These are phyloP conservation scores for Allium fistulosum DNA, from an alignment of 106 monocot genomes.

Conservation along the genomic window DNA sequence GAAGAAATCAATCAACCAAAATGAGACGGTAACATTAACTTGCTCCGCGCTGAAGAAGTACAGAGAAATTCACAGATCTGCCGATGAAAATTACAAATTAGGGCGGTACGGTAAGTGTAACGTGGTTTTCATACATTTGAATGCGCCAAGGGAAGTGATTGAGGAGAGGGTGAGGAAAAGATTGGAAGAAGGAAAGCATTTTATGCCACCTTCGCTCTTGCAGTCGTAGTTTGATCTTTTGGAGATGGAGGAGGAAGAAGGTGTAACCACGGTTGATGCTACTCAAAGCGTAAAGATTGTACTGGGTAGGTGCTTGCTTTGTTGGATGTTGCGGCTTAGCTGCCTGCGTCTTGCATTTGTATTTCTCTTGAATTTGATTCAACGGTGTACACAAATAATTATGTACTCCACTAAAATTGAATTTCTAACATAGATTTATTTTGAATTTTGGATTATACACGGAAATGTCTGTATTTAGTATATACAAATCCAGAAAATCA, in stretches of 20 bases:
- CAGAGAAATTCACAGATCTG: constrained; percentile 66
- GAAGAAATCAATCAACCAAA: constrained; percentile 10
- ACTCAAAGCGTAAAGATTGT: constrained; percentile 21
- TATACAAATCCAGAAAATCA: too few species aligned
- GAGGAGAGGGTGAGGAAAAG: constrained; percentile 54
- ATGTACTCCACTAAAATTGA: too few species aligned
- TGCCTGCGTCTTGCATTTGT: neutral
- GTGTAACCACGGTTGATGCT: constrained; percentile 38
- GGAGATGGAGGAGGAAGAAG: constrained; percentile 57
- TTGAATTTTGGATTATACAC: too few species aligned
- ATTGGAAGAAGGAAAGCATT: constrained; percentile 53
- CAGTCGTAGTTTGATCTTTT: constrained; percentile 68
- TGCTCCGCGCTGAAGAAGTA: constrained; percentile 79
- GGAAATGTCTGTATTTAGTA: too few species aligned
- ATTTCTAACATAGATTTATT: too few species aligned
- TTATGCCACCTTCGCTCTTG: constrained; percentile 67
- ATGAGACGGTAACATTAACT: constrained; percentile 35
- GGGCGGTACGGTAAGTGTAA: constrained; percentile 30
- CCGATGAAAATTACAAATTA: constrained; percentile 32
- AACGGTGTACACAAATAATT: neutral
- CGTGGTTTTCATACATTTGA: constrained; percentile 68
- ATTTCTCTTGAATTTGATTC: neutral
- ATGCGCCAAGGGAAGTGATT: constrained; percentile 43
- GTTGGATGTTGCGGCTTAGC: too few species aligned
- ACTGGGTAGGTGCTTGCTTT: constrained; percentile 19